Percentiles rank a stretch among this genome's conserved stretches.
Conservation (phyloP, 257 asterid species). For the Penstemon newberryi region DNA sequence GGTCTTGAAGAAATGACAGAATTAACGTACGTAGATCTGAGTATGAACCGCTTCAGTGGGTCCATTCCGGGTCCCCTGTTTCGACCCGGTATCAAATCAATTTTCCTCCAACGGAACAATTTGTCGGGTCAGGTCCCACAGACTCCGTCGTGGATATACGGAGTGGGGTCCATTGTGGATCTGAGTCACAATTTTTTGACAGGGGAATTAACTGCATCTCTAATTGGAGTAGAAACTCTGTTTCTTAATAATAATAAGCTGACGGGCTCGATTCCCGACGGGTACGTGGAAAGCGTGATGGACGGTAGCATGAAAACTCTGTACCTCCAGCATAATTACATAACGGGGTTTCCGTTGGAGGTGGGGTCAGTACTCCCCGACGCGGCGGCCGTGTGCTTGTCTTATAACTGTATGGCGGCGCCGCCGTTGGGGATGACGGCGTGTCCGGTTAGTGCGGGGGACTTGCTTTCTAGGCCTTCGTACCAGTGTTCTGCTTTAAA, state of each 20-base stretch:
- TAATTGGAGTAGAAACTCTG: slow-evolving; percentile 54
- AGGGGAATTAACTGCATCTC: slow-evolving; percentile 47
- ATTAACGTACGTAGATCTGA: slow-evolving; percentile 67
- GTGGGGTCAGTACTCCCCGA: slow-evolving; percentile 50
- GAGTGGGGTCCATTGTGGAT: slow-evolving; percentile 54
- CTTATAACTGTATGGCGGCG: slow-evolving; percentile 63
- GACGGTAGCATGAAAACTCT: slow-evolving; percentile 53
- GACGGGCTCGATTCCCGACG: slow-evolving; percentile 59
- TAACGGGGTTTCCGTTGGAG: slow-evolving; percentile 52
- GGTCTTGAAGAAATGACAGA: slow-evolving; percentile 43
- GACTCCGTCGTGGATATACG: slow-evolving; percentile 28
- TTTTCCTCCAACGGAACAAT: slow-evolving; percentile 87
- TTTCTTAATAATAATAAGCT: slow-evolving; percentile 66
- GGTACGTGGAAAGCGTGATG: slow-evolving; percentile 49
- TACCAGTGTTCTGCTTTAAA: slow-evolving; percentile 47
- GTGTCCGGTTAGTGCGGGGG: slow-evolving; percentile 73
- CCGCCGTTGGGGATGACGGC: slow-evolving; percentile 52
- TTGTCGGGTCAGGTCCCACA: slow-evolving; percentile 64
- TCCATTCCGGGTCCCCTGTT: slow-evolving; percentile 54
- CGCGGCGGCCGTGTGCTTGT: slow-evolving; percentile 58
- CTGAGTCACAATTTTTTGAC: slow-evolving; percentile 67
- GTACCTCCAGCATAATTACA: slow-evolving; percentile 71
- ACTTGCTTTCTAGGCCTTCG: slow-evolving; percentile 59
- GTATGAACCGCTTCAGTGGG: slow-evolving; percentile 70
- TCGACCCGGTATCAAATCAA: slow-evolving; percentile 49